These are phyloP conservation scores for Blastobotrys indianensis DNA, from an alignment of 1,139 yeast species.

Conservation along the genomic window DNA sequence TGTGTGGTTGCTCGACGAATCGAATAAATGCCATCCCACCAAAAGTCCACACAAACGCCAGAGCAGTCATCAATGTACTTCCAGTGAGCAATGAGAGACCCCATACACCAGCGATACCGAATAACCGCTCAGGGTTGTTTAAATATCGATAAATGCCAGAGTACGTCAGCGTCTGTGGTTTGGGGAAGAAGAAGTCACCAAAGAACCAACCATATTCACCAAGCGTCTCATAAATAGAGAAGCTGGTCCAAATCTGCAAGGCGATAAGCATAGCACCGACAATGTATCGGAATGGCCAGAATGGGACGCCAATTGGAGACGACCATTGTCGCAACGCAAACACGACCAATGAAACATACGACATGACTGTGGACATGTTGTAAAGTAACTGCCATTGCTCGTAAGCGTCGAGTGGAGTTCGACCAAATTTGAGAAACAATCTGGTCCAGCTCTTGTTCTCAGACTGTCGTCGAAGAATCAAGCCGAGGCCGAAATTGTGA, in stretches of 20 bases:
- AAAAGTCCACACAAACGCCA: slow-evolving; percentile 64
- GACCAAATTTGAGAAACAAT: slow-evolving; percentile 60
- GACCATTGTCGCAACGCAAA: slow-evolving; percentile 35
- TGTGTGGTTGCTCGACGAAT: slow-evolving; percentile 74
- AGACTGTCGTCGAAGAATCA: slow-evolving; percentile 56
- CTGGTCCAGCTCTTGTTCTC: slow-evolving; percentile 59
- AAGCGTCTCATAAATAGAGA: slow-evolving; percentile 64
- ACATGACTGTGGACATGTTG: slow-evolving; percentile 43
- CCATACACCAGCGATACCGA: slow-evolving; percentile 82
- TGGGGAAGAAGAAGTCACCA: slow-evolving; percentile 77
- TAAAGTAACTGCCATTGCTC: slow-evolving; percentile 73
- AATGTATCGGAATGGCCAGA: slow-evolving; percentile 51
- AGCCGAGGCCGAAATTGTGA: slow-evolving; percentile 51
- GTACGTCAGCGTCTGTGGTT: slow-evolving; percentile 50
- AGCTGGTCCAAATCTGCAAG: slow-evolving; percentile 67
- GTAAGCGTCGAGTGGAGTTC: slow-evolving; percentile 62
- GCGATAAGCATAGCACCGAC: slow-evolving; percentile 49
- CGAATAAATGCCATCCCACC: slow-evolving; percentile 63
- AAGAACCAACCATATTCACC: slow-evolving; percentile 89
- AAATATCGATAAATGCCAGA: slow-evolving; percentile 82
- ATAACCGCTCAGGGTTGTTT: slow-evolving; percentile 78
- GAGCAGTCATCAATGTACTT: slow-evolving; percentile 47
- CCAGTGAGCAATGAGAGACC: slow-evolving; percentile 65
- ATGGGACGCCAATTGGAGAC: slow-evolving; percentile 30
- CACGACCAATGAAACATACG: slow-evolving; percentile 38